These are phyloP conservation scores for Setaria viridis DNA, from an alignment of 202 grass and related monocot species.

Conservation along the genomic window DNA sequence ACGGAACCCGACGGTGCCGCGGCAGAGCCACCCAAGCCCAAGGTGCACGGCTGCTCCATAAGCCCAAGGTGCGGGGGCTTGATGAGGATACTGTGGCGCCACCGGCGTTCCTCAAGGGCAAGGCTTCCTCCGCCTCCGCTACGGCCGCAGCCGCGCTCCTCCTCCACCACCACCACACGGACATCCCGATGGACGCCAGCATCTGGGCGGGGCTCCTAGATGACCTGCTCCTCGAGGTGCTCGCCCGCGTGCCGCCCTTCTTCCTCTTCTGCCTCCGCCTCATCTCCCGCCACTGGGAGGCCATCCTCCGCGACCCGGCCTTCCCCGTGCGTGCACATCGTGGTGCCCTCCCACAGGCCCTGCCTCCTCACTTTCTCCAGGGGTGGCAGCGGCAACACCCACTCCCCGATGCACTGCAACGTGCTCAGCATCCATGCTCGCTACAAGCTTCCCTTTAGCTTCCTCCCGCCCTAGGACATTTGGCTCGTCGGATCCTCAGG, in stretches of 20 bases:
- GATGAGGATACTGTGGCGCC: constrained; percentile 78
- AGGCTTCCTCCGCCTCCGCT: not conserved
- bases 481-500: constrained; percentile 92
- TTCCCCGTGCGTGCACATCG: constrained; percentile 70
- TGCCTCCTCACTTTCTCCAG: constrained; percentile 82
- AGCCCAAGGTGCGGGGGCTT: constrained; percentile 68
- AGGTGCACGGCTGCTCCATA: no score
- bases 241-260: constrained; percentile 88
- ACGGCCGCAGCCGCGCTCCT: not conserved
- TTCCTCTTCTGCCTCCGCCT: constrained; percentile 74
- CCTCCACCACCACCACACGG: constrained; percentile 45
- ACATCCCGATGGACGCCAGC: constrained; percentile 74
- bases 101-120: constrained; percentile 43
- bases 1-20: no score
- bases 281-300: constrained; percentile 74
- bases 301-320: constrained; percentile 63
- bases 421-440: constrained; percentile 79
- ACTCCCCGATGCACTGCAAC: constrained; percentile 60
- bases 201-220: constrained; percentile 77
- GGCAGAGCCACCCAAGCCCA: no score
- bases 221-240: constrained; percentile 78
- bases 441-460: constrained; percentile 72
- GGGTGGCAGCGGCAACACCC: constrained; percentile 10
- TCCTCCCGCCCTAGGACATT: constrained; percentile 88
- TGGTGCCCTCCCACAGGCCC: constrained; percentile 72